phyloP scores from a whole-genome alignment of 2,329 filamentous ascomycete genomes.

The Pseudogymnoascus sp. region DNA sequence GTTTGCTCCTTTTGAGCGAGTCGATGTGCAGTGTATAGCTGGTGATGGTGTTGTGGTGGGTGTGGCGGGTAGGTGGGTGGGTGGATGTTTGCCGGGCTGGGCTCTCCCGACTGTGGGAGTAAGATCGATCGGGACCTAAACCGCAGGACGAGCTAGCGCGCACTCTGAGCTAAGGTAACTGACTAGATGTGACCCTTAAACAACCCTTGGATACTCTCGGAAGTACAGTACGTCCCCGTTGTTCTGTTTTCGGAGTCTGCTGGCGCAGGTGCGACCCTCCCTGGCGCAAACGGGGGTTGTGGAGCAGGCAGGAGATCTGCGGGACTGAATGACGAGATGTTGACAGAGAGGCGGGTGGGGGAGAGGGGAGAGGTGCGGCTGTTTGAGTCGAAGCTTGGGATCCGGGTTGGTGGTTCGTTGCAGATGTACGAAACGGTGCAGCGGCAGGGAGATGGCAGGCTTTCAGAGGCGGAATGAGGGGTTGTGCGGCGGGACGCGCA shows the following conservation, averaged over 20 bases:
- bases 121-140: not conserved
- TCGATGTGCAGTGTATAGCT: not conserved
- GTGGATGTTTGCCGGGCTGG: not conserved
- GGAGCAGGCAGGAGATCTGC: not conserved
- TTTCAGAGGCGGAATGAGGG: not conserved
- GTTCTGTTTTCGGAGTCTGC: not conserved
- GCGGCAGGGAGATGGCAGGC: not conserved
- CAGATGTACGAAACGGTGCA: not conserved
- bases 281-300: not conserved
- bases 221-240: not conserved
- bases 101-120: not conserved
- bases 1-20: not conserved
- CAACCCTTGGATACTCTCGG: not conserved
- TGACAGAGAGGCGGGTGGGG: not conserved
- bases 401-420: not conserved
- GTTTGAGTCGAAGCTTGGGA: not conserved
- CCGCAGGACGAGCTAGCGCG: not conserved
- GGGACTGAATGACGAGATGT: not conserved
- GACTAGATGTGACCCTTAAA: not conserved
- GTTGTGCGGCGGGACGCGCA: not conserved
- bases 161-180: not conserved
- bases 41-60: not conserved
- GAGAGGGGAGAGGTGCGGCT: not conserved
- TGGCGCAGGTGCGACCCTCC: not conserved
- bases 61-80: not conserved